Evolutionary conservation across 1,284 basidiomycete genomes (phyloP).

Genomic region (Austropuccinia psidii): DNA sequence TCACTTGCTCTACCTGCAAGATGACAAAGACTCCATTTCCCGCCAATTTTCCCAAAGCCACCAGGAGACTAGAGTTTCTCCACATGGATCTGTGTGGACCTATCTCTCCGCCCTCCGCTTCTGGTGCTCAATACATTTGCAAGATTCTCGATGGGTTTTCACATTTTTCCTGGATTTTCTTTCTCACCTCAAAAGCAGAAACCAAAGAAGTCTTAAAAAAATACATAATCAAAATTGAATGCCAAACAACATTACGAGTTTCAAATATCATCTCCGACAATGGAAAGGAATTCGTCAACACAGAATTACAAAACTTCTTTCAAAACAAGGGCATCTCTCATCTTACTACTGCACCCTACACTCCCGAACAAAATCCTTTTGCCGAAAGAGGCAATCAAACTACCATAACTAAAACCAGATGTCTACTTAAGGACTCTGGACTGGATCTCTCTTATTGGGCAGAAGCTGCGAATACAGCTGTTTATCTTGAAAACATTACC

Average conservation of each 20-base stretch:
- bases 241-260: not conserved
- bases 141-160: not conserved
- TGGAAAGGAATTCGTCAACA: not conserved
- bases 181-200: not conserved
- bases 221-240: not conserved
- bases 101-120: not conserved
- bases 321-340: not conserved
- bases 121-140: not conserved
- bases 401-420: slow-evolving; percentile 41
- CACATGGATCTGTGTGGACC: slow-evolving; percentile 10
- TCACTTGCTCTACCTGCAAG: not conserved
- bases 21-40: not conserved
- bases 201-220: not conserved
- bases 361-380: slow-evolving; percentile 45
- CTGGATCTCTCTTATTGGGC: slow-evolving; percentile 46
- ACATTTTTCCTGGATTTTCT: slow-evolving; percentile 2
- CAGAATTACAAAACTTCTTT: not conserved
- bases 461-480: too few relatives aligned
- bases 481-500: not conserved
- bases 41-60: not conserved
- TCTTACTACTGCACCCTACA: slow-evolving; percentile 7
- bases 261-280: not conserved
- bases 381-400: slow-evolving; percentile 45
- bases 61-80: not conserved
- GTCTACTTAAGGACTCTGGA: slow-evolving; percentile 43